phyloP scores from a whole-genome alignment of 495 filamentous ascomycete genomes.

The Penicillium arizonense region DNA sequence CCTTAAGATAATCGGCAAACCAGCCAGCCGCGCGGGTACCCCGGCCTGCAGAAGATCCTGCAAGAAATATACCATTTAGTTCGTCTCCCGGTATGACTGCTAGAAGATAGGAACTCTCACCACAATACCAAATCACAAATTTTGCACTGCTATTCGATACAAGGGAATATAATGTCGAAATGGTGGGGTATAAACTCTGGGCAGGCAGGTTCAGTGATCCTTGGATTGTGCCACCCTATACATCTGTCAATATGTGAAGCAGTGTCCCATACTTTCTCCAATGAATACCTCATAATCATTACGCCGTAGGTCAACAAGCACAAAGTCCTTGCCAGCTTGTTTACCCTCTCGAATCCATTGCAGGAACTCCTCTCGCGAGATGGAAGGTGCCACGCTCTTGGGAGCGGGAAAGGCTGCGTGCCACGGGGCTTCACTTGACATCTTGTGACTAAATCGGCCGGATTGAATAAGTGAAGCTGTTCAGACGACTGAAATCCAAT shows the following conservation, averaged over 20 bases:
- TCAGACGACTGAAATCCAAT: neutral
- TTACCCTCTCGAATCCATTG: constrained; percentile 38
- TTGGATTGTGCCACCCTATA: constrained; percentile 65
- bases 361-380: constrained; percentile 39
- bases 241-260: neutral
- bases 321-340: constrained; percentile 47
- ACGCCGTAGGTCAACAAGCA: constrained; percentile 63
- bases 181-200: constrained; percentile 58
- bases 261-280: too few species aligned
- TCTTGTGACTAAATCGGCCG: neutral
- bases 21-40: constrained; percentile 62
- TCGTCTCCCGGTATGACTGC: neutral
- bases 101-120: constrained; percentile 36
- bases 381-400: constrained; percentile 19
- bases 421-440: constrained; percentile 34
- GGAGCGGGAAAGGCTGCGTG: constrained; percentile 45
- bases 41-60: constrained; percentile 63
- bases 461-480: neutral
- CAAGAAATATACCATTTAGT: neutral
- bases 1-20: constrained; percentile 62
- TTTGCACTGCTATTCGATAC: constrained; percentile 47
- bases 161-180: constrained; percentile 56
- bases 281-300: constrained; percentile 57
- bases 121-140: constrained; percentile 66
- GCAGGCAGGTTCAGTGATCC: constrained; percentile 71